Percentiles rank a stretch among this genome's conserved stretches.
Evolutionary conservation across 179 eudicot species (phyloP).

Genomic region (Nepenthes alata): DNA sequence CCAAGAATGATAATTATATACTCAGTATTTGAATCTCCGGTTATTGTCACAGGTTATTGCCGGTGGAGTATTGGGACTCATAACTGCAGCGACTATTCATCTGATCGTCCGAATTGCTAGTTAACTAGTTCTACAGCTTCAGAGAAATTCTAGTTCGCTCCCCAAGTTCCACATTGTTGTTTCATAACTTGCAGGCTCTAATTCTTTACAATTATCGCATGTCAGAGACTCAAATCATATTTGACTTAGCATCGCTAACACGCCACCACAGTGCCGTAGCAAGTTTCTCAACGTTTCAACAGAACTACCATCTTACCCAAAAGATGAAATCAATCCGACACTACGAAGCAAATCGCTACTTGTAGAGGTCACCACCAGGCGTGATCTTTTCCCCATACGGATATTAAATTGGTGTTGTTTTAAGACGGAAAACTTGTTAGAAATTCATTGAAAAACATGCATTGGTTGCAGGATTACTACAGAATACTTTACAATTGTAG

Average conservation of each 20-base stretch:
- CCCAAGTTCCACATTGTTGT: not conserved
- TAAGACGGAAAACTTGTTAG: no score
- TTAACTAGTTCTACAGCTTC: not conserved
- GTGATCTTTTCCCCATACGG: no score
- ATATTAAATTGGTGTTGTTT: no score
- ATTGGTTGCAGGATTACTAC: constrained; percentile 3
- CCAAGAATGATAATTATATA: not conserved
- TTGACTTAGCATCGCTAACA: no score
- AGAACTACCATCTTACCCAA: no score
- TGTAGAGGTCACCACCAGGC: no score
- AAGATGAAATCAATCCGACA: no score
- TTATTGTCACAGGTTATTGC: constrained; percentile 52
- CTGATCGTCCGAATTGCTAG: constrained; percentile 22
- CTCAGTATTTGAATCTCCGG: not conserved
- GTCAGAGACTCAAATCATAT: no score
- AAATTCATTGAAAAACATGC: not conserved
- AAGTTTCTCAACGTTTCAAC: no score
- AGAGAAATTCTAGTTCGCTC: no score
- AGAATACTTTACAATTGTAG: not conserved
- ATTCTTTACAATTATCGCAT: not conserved
- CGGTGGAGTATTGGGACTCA: constrained; percentile 62
- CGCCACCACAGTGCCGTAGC: no score
- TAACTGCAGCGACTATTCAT: constrained; percentile 42
- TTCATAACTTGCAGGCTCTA: not conserved
- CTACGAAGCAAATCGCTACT: no score